Conservation (phyloP, 331 rosid species). For the Acacia pycnantha region DNA sequence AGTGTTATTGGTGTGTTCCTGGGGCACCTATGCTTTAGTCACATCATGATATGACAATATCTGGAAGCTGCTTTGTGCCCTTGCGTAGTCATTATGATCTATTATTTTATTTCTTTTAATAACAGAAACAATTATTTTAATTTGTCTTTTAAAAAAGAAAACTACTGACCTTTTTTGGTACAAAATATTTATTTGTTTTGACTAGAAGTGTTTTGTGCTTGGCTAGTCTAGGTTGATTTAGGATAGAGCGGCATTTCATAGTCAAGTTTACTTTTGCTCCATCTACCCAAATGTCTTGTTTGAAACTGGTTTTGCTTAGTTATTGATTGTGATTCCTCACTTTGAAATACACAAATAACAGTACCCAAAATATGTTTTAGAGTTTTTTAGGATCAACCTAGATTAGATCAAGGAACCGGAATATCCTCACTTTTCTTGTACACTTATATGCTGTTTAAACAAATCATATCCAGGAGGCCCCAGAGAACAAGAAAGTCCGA, state of each 20-base stretch:
- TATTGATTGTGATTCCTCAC: background rate
- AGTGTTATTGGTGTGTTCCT: background rate
- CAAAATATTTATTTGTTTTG: background rate
- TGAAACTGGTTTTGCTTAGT: background rate
- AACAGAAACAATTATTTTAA: background rate
- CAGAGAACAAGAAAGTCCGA: slow-evolving; percentile 32
- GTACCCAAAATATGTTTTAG: background rate
- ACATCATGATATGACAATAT: background rate
- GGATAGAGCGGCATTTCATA: background rate
- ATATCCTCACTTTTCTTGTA: background rate
- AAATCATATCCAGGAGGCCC: slow-evolving; percentile 32
- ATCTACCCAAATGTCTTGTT: background rate
- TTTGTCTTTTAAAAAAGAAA: background rate
- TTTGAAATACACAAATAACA: background rate
- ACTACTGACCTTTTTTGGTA: background rate
- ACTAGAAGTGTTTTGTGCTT: background rate
- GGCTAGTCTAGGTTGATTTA: background rate
- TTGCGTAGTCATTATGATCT: background rate
- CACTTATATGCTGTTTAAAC: background rate
- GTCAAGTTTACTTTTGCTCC: background rate
- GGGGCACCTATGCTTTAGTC: background rate
- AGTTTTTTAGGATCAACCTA: background rate
- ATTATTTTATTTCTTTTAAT: background rate
- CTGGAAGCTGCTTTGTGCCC: background rate
- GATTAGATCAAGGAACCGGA: background rate